Evolutionary conservation across 441 rosid genomes (phyloP).

Genomic region (Bruguiera hainesii): DNA sequence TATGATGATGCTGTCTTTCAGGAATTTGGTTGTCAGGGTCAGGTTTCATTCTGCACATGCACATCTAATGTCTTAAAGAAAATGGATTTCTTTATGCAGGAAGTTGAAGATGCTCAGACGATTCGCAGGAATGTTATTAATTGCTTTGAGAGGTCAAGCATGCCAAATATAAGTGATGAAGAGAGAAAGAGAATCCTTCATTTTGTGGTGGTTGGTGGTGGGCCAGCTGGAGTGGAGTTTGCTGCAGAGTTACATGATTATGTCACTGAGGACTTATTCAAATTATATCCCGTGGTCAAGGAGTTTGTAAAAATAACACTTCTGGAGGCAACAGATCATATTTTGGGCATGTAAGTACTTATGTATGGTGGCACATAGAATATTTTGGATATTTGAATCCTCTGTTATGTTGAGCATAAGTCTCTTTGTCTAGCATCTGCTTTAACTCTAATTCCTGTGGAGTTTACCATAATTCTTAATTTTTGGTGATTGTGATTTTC

Average conservation of each 20-base stretch:
- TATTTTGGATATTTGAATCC: too few species aligned
- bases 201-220: slow-evolving; percentile 91
- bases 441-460: too few species aligned
- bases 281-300: slow-evolving; percentile 56
- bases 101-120: slow-evolving; percentile 85
- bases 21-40: not conserved
- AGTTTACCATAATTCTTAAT: too few species aligned
- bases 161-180: slow-evolving; percentile 70
- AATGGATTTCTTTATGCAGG: slow-evolving; percentile 35
- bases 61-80: not conserved
- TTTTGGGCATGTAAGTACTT: slow-evolving; percentile 65
- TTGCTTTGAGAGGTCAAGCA: slow-evolving; percentile 71
- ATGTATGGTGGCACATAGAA: not conserved
- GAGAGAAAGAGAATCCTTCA: slow-evolving; percentile 75
- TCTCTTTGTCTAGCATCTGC: too few species aligned
- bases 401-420: too few species aligned
- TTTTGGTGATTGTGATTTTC: too few species aligned
- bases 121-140: slow-evolving; percentile 73
- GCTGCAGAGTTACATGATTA: slow-evolving; percentile 88
- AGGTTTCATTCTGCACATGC: not conserved
- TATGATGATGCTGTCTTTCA: not conserved
- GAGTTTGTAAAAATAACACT: slow-evolving; percentile 61
- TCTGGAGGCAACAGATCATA: slow-evolving; percentile 83
- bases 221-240: slow-evolving; percentile 93
- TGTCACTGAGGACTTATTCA: slow-evolving; percentile 63